Conservation (phyloP, 1,139 yeast species). For the Zygosaccharomyces pseudobailii region DNA sequence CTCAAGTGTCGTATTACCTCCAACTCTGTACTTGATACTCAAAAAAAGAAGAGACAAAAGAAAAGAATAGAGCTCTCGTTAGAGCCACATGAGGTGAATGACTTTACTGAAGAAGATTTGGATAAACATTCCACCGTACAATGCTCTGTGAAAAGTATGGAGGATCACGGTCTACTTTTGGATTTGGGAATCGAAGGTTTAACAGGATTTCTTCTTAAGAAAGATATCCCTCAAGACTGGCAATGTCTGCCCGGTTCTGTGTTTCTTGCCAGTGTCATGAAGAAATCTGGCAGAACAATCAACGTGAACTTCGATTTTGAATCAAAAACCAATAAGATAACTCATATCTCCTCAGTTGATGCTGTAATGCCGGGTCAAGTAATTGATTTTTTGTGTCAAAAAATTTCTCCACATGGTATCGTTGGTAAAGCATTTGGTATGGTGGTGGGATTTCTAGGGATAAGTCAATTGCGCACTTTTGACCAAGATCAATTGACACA, state of each 20-base stretch:
- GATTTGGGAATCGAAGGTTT: constrained; percentile 57
- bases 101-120: constrained; percentile 60
- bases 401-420: constrained; percentile 58
- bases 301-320: constrained; percentile 46
- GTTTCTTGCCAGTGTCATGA: constrained; percentile 44
- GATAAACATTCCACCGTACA: constrained; percentile 60
- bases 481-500: constrained; percentile 49
- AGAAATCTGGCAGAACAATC: constrained; percentile 55
- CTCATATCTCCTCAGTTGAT: constrained; percentile 64
- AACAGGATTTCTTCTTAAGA: constrained; percentile 74
- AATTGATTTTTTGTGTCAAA: constrained; percentile 68
- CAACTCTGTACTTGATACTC: constrained; percentile 37
- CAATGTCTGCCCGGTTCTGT: constrained; percentile 43
- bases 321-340: constrained; percentile 43
- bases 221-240: constrained; percentile 43
- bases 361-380: constrained; percentile 80
- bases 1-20: constrained; percentile 68
- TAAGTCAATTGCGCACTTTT: constrained; percentile 58
- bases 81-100: constrained; percentile 72
- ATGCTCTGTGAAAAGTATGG: constrained; percentile 70
- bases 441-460: constrained; percentile 64
- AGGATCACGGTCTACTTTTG: constrained; percentile 85
- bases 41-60: constrained; percentile 36
- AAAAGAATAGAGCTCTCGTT: constrained; percentile 68
- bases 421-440: constrained; percentile 63